Conservation (phyloP, 257 asterid genomes). For the Solanum neorickii region DNA sequence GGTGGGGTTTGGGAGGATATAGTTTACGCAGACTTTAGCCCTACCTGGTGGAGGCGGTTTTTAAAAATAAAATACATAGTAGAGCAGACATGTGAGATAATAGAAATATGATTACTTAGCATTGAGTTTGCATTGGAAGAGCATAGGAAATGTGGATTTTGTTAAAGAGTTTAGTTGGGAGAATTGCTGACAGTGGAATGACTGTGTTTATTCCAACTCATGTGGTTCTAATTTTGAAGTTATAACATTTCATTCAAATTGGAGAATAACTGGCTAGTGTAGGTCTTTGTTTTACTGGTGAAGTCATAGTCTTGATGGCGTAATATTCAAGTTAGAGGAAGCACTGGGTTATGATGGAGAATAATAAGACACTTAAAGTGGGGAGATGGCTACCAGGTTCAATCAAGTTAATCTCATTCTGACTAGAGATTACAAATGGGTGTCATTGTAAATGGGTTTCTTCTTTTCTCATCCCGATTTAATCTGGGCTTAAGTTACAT, state of each 20-base stretch:
- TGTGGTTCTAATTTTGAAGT: background rate
- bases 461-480: background rate
- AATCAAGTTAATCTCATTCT: background rate
- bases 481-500: background rate
- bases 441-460: too few species aligned
- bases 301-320: background rate
- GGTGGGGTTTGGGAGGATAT: too few species aligned
- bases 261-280: background rate
- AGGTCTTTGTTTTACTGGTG: background rate
- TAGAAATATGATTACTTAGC: too few species aligned
- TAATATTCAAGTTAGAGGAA: background rate
- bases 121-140: too few species aligned
- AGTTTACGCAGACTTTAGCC: too few species aligned
- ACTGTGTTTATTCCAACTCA: background rate
- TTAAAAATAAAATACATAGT: too few species aligned
- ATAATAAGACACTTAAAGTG: too few species aligned
- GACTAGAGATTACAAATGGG: background rate
- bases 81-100: too few species aligned
- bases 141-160: too few species aligned
- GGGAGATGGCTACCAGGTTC: background rate
- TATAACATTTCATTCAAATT: background rate
- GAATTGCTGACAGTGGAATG: background rate
- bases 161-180: too few species aligned
- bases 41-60: too few species aligned
- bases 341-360: background rate